Evolutionary conservation across 495 filamentous ascomycete genomes (phyloP).

Genomic region (Neurospora sublineolata): DNA sequence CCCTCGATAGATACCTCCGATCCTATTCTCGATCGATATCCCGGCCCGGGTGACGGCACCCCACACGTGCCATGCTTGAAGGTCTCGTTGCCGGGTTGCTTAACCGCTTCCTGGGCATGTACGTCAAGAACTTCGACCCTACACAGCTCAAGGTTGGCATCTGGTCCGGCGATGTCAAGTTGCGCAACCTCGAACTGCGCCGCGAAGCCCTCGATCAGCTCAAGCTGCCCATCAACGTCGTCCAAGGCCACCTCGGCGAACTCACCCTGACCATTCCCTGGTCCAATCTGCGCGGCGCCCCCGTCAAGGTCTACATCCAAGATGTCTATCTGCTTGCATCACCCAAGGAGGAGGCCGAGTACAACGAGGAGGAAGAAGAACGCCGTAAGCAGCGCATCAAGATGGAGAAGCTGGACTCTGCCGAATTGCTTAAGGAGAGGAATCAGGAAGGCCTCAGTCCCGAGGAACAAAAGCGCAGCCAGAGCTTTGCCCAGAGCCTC

Average conservation of each 20-base stretch:
- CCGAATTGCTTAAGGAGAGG: conserved; percentile 82
- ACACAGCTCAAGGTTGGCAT: conserved; percentile 95
- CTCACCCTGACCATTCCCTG: conserved; percentile 89
- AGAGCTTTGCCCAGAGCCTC: conserved; percentile 90
- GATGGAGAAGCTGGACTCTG: conserved; percentile 94
- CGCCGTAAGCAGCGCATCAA: conserved; percentile 73
- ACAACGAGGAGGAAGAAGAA: conserved; percentile 85
- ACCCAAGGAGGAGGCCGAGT: conserved; percentile 86
- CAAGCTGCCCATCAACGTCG: conserved; percentile 87
- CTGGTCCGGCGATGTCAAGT: conserved; percentile 93
- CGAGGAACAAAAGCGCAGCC: conserved; percentile 90
- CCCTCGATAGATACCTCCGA: conserved; percentile 16
- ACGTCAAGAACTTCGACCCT: conserved; percentile 97
- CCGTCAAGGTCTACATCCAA: conserved; percentile 87
- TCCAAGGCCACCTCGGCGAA: conserved; percentile 85
- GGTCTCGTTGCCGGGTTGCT: conserved; percentile 75
- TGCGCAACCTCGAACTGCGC: conserved; percentile 81
- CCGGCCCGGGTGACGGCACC: conserved; percentile 46
- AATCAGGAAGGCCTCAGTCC: conserved; percentile 85
- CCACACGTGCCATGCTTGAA: conserved; percentile 44
- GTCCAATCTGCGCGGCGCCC: conserved; percentile 89
- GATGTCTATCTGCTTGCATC: conserved; percentile 93
- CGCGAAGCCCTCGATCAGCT: conserved; percentile 93
- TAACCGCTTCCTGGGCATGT: conserved; percentile 98
- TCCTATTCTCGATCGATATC: conserved; percentile 6